Base-by-base conservation (phyloP, 768 basidiomycete species). In the Pisolithus marmoratus region DNA sequence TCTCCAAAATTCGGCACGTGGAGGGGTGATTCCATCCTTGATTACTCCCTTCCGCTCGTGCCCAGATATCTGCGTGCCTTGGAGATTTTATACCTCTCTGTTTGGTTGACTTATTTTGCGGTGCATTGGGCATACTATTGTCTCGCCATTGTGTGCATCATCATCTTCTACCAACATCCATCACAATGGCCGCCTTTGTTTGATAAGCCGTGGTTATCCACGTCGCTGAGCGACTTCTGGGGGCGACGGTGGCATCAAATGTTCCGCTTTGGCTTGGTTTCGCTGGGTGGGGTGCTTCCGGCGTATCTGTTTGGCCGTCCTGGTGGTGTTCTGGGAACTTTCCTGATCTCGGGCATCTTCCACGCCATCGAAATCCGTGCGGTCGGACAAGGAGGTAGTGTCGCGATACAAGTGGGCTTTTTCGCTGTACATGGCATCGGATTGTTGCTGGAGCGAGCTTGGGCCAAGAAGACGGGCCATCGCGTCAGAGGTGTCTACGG, bases 141-240 rank as follows among this genome's bases (percentile, higher is more conserved):
- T 14, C 15, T 63, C 22, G 70, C 78, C 6, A 50, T 85, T 46
- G 47, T 79, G 38, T 73, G 70, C 17, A 61, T 84, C 36, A 46
- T 70, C 46, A 15, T 82, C 29, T 72, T 84, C 24, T 59, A 62
- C 4, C 80, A 84, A 55, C 58, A 64, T 29, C 75, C 77, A 0
- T 67, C 68, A 4, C 72, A 80, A 47, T 87, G 84, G 81, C 85
- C 84, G 0, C 84, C 82, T 1, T 50, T 81, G 5, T 86, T 85
- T 65, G 65, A 78, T 49, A 40, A 67, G 5, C 86, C 85, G 3
- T 87, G 79, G 77, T 43, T 60, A 23, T 64, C 80, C 11, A 78
- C 78, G 3, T 85, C 83, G 7, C 60, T 87, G 44, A 68, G 71
- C 38, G 77, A 85, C 7, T 77, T 84, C 42, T 88, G 86, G 86